Percentiles rank a stretch among this genome's conserved stretches.
Conservation (phyloP, 2,329 filamentous ascomycete species). For the Raffaelea arxii region DNA sequence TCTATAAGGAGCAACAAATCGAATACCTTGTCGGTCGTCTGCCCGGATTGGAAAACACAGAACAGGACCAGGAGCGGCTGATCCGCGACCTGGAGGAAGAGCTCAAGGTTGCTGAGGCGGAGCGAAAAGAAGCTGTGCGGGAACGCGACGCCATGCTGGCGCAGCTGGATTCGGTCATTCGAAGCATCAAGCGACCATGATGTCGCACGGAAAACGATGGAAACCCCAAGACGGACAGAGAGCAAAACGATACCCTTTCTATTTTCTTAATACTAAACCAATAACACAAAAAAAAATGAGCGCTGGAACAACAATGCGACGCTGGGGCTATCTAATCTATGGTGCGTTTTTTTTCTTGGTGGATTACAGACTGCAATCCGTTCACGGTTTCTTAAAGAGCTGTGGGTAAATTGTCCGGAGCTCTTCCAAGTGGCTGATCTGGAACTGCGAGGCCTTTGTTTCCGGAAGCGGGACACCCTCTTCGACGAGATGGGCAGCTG, state of each 20-base stretch:
- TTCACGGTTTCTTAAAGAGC: constrained; percentile 55
- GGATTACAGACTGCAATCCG: background rate
- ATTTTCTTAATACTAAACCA: background rate
- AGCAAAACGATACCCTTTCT: constrained; percentile 7
- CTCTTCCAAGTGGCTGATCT: constrained; percentile 68
- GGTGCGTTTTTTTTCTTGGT: background rate
- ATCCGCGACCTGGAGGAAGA: constrained; percentile 58
- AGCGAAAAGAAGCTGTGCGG: constrained; percentile 52
- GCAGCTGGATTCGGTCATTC: constrained; percentile 51
- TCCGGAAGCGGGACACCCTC: constrained; percentile 55
- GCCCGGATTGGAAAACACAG: constrained; percentile 69
- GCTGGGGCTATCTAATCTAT: too few species aligned
- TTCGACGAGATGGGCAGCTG: constrained; percentile 75
- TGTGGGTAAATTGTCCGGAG: constrained; percentile 69
- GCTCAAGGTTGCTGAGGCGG: constrained; percentile 50
- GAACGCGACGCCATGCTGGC: constrained; percentile 53
- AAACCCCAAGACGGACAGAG: background rate
- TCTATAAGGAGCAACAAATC: constrained; percentile 75
- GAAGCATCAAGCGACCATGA: constrained; percentile 49
- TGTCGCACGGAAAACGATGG: background rate
- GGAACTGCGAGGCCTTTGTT: constrained; percentile 58
- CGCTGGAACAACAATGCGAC: too few species aligned
- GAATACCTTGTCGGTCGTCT: constrained; percentile 65
- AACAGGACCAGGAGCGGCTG: constrained; percentile 62
- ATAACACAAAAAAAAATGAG: background rate